Conservation (phyloP, 129 eudicot genomes). For the Mikania micrantha region DNA sequence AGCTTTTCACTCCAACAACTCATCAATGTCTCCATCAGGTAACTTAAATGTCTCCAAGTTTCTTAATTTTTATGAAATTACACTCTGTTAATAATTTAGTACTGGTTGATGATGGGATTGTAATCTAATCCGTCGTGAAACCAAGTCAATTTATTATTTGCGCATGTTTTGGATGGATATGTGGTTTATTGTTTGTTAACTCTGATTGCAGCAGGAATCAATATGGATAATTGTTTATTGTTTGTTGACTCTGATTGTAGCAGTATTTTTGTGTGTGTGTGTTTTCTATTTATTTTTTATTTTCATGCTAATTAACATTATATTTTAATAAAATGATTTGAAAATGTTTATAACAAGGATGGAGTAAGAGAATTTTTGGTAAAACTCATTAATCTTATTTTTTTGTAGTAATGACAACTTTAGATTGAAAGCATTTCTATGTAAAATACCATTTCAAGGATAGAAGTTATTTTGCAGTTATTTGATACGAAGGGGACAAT, state of each 20-base stretch:
- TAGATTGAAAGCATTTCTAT: too few relatives aligned
- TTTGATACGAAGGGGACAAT: too few relatives aligned
- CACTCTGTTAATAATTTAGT: not conserved
- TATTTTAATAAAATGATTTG: not conserved
- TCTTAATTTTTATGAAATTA: not conserved
- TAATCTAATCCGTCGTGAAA: not conserved
- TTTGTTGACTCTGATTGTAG: not conserved
- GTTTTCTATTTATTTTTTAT: too few relatives aligned
- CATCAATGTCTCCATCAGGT: slow-evolving; percentile 40
- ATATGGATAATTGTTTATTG: too few relatives aligned
- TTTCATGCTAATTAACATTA: not conserved
- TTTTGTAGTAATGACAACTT: too few relatives aligned
- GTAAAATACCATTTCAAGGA: too few relatives aligned
- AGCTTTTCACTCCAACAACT: slow-evolving; percentile 37
- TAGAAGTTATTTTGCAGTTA: too few relatives aligned
- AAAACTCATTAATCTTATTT: too few relatives aligned
- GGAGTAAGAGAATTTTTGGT: not conserved
- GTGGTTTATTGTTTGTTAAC: too few relatives aligned
- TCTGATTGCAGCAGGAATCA: too few relatives aligned
- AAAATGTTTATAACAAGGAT: not conserved
- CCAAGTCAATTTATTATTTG: not conserved
- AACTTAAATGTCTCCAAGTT: not conserved
- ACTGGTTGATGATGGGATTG: not conserved
- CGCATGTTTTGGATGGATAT: not conserved
- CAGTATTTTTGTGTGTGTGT: too few relatives aligned